phyloP scores from a whole-genome alignment of 148 eudicot species.

The Rhododendron ovatum region DNA sequence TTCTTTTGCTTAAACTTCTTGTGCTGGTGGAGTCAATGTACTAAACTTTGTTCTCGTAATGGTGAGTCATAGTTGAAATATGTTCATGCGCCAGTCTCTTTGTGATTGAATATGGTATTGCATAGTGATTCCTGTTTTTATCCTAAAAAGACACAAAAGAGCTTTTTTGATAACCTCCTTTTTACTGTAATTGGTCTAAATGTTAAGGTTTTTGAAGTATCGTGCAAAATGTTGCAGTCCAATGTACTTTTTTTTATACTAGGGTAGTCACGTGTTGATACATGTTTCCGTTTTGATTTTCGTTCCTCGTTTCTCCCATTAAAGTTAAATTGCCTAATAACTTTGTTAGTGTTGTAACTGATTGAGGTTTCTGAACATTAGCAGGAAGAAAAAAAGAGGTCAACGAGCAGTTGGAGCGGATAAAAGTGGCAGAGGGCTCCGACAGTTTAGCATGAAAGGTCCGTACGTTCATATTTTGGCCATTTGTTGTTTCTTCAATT shows the following conservation, averaged over 20 bases:
- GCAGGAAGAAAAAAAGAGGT: constrained; percentile 86
- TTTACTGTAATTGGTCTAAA: not conserved
- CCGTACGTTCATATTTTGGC: constrained; percentile 6
- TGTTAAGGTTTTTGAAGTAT: not conserved
- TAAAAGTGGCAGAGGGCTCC: constrained; percentile 96
- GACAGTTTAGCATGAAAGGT: constrained; percentile 99
- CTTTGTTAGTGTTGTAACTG: not conserved
- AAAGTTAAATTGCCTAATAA: not conserved
- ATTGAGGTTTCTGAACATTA: constrained; percentile 32
- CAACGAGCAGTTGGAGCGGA: constrained; percentile 81
- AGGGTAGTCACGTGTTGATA: not conserved
- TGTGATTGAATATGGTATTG: not conserved
- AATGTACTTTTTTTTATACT: not conserved
- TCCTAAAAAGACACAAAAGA: not conserved
- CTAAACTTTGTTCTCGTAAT: not conserved
- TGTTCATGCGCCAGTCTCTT: not conserved
- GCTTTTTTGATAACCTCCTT: not conserved
- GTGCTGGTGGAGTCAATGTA: not conserved
- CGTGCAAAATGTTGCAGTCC: not conserved
- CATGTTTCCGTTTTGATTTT: not conserved
- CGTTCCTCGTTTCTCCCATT: not conserved
- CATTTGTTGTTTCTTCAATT: not conserved
- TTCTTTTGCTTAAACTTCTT: not conserved
- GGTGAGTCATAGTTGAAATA: not conserved
- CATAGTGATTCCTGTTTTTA: not conserved